Percentiles rank a stretch among this genome's conserved stretches.
phyloP scores from a whole-genome alignment of 805 yeast species.

The Yamadazyma philogaea region DNA sequence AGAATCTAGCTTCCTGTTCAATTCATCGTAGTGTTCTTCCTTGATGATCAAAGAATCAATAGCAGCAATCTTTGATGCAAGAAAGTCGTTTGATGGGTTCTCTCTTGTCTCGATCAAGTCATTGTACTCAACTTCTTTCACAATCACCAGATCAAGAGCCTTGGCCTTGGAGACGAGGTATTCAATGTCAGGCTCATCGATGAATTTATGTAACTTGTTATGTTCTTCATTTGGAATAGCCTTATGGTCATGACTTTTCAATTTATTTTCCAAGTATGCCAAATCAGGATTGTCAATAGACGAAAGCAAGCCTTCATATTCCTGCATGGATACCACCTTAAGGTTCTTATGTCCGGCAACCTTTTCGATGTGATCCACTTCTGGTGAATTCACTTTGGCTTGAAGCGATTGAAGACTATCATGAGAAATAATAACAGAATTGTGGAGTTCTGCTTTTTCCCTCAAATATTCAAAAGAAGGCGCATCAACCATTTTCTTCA shows the following conservation, averaged over 20 bases:
- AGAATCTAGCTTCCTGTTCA: slow-evolving; percentile 21
- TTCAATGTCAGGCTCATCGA: slow-evolving; percentile 9
- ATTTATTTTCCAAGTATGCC: slow-evolving; percentile 22
- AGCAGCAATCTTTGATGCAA: slow-evolving; percentile 20
- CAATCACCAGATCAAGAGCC: neutral
- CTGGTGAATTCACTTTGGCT: slow-evolving; percentile 19
- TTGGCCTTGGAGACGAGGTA: slow-evolving; percentile 10
- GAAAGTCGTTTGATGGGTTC: slow-evolving; percentile 31
- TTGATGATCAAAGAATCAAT: slow-evolving; percentile 30
- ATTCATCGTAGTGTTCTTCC: slow-evolving; percentile 27
- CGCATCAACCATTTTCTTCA: slow-evolving; percentile 21
- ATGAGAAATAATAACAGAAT: slow-evolving; percentile 16
- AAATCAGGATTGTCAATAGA: slow-evolving; percentile 19
- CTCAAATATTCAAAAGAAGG: slow-evolving; percentile 23
- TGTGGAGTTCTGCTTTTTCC: slow-evolving; percentile 17
- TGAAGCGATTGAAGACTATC: slow-evolving; percentile 16
- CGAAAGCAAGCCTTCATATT: slow-evolving; percentile 14
- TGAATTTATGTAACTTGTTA: slow-evolving; percentile 10
- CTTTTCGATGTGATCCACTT: slow-evolving; percentile 20
- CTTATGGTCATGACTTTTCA: slow-evolving; percentile 14
- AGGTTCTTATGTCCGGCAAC: slow-evolving; percentile 21
- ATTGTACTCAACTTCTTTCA: slow-evolving; percentile 1
- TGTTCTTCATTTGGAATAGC: slow-evolving; percentile 7
- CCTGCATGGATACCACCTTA: slow-evolving; percentile 17
- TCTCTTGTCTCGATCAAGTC: slow-evolving; percentile 15